A percentile compares a stretch with the other conserved stretches of the same genome.
These are phyloP conservation scores for Dunaliella primolecta DNA, from an alignment of 139 green algal genomes.

Conservation along the genomic window DNA sequence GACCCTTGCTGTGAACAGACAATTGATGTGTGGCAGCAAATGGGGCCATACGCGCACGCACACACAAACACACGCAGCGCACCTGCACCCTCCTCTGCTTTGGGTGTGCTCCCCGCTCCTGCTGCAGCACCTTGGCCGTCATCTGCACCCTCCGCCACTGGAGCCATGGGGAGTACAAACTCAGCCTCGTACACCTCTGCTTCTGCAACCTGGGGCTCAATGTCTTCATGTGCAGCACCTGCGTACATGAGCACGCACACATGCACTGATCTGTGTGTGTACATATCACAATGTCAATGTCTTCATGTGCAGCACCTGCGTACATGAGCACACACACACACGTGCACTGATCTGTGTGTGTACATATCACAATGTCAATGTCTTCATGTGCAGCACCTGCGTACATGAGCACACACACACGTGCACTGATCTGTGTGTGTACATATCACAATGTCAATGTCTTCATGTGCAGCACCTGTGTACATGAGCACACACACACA, in stretches of 20 bases:
- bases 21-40: too few relatives aligned
- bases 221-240: not conserved
- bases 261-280: too few relatives aligned
- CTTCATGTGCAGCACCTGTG: too few relatives aligned
- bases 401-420: not conserved
- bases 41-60: not conserved
- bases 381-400: too few relatives aligned
- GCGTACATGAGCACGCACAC: not conserved
- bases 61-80: not conserved
- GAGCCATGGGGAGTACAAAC: constrained; percentile 11
- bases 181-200: constrained; percentile 11
- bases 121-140: not conserved
- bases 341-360: too few relatives aligned
- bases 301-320: too few relatives aligned
- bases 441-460: too few relatives aligned
- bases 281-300: too few relatives aligned
- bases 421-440: too few relatives aligned
- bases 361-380: too few relatives aligned
- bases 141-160: not conserved
- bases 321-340: not conserved
- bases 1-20: too few relatives aligned
- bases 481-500: not conserved
- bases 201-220: not conserved
- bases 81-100: not conserved
- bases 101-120: not conserved